Conservation (phyloP, 2,329 filamentous ascomycete species). For the Periconia sp. region DNA sequence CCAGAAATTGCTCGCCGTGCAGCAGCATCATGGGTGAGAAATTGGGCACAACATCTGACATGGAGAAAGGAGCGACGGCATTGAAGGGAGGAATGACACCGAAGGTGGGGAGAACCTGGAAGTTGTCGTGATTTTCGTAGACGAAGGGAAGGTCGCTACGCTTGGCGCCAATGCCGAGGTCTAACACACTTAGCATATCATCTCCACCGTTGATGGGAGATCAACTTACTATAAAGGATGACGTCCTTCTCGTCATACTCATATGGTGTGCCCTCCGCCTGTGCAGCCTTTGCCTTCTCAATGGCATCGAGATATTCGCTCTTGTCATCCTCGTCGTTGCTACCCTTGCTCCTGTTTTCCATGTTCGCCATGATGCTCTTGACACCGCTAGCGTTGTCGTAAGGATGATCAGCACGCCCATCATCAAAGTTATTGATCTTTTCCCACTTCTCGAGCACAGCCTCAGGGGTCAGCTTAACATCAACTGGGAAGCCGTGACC, state of each 20-base stretch:
- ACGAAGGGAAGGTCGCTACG: slow-evolving; percentile 84
- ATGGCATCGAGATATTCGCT: slow-evolving; percentile 77
- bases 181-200: slow-evolving; percentile 38
- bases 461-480: slow-evolving; percentile 78
- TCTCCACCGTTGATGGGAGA: background rate
- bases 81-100: slow-evolving; percentile 95
- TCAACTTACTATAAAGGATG: slow-evolving; percentile 77
- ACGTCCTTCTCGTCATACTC: slow-evolving; percentile 84
- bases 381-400: slow-evolving; percentile 76
- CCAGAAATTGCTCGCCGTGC: slow-evolving; percentile 97
- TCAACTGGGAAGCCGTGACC: slow-evolving; percentile 92
- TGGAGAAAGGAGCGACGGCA: slow-evolving; percentile 77
- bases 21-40: slow-evolving; percentile 99
- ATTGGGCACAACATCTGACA: slow-evolving; percentile 87
- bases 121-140: slow-evolving; percentile 89
- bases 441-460: slow-evolving; percentile 67
- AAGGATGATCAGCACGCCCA: slow-evolving; percentile 84
- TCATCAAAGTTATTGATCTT: slow-evolving; percentile 87
- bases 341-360: slow-evolving; percentile 68
- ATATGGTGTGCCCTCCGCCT: slow-evolving; percentile 77
- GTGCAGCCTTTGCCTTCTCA: slow-evolving; percentile 73
- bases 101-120: slow-evolving; percentile 93
- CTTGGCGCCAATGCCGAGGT: slow-evolving; percentile 91
- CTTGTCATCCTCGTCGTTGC: slow-evolving; percentile 60
- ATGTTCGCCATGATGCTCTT: slow-evolving; percentile 86